Evolutionary conservation across 306 rosid species (phyloP), one percentile per base, ranked within the genome.

Genomic region (Cicer arietinum): DNA sequence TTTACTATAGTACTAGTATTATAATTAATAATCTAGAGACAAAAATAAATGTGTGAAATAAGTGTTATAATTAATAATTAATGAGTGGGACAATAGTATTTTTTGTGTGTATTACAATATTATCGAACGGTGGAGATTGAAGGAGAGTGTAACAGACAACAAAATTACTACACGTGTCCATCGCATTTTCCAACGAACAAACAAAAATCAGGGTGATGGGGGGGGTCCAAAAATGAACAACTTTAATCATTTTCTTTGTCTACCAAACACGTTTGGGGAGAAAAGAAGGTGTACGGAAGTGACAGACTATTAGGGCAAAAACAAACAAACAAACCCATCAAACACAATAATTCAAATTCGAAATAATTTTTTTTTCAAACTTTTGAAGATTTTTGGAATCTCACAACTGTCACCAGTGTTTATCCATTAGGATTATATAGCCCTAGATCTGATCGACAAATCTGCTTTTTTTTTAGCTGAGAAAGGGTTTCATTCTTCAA

Each of bases 401-500:
- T 83, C 75, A 61, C 78, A 83, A 77, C 82, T 78, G 84, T 77
- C 84, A 61, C 67, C 77, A 59, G 53, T 42, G 78, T 56, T 83
- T 64, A 74, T 78, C 75, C 84, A 56, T 75, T 57, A 14, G 7
- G 41, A 14, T 18, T 39, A 10, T 9, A 20, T 11, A 13, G 14
- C 44, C 56, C 79, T 63, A 88, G 92, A 86, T 88, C 90, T 84
- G 84, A 82, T 81, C 79, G 64, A 71, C 14, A 58, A 65, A 39
- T 80, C 73, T 25, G 60, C 76, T 66, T 81, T 78, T 81, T 30
- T 81, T 73, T 46, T 17, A 8, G 12, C 54, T 67, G 16, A 6
- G 44, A 9, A 12, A 42, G 81, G 76, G 65, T 60, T 84, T 80
- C 79, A 6, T 40, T 10, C 17, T 44, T 67, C 61, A 68, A 57